Conservation (phyloP, 2,329 filamentous ascomycete species). For the Fusarium keratoplasticum region DNA sequence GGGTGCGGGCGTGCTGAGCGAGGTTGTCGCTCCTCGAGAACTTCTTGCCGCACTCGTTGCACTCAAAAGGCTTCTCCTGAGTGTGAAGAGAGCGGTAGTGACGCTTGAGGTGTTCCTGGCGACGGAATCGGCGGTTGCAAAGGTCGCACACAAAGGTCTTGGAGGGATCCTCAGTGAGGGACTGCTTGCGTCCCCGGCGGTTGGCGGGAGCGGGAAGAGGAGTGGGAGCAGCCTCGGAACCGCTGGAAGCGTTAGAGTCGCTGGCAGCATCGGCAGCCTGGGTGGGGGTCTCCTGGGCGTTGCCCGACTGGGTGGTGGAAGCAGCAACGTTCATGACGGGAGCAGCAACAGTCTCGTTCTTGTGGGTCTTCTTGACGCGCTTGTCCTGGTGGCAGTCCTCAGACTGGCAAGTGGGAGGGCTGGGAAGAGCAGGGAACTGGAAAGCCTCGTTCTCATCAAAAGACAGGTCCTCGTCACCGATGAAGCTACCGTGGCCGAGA, state of each 20-base stretch:
- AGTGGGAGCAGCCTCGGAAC: constrained; percentile 58
- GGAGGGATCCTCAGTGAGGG: constrained; percentile 94
- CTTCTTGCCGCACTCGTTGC: constrained; percentile 98
- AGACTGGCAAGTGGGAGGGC: constrained; percentile 59
- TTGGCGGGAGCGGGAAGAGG: constrained; percentile 72
- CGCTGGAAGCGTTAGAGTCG: constrained; percentile 55
- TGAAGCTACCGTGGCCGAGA: constrained; percentile 81
- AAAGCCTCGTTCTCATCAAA: constrained; percentile 76
- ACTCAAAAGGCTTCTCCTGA: constrained; percentile 98
- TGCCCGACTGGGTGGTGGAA: constrained; percentile 49
- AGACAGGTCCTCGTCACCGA: constrained; percentile 81
- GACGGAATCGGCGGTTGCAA: constrained; percentile 96
- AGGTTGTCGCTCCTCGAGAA: constrained; percentile 98
- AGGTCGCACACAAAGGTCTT: constrained; percentile 98
- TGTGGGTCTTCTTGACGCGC: constrained; percentile 65
- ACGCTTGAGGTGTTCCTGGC: constrained; percentile 98
- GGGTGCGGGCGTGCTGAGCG: constrained; percentile 93
- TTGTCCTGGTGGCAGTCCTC: constrained; percentile 66
- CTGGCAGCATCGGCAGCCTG: constrained; percentile 52
- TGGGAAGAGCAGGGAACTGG: constrained; percentile 71
- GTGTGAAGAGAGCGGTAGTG: constrained; percentile 99
- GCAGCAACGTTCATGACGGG: constrained; percentile 58
- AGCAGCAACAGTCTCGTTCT: constrained; percentile 55
- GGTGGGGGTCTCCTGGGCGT: constrained; percentile 51
- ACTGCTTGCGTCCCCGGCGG: constrained; percentile 97